Conservation (phyloP, 495 filamentous ascomycete species). For the Cryomyces antarcticus region DNA sequence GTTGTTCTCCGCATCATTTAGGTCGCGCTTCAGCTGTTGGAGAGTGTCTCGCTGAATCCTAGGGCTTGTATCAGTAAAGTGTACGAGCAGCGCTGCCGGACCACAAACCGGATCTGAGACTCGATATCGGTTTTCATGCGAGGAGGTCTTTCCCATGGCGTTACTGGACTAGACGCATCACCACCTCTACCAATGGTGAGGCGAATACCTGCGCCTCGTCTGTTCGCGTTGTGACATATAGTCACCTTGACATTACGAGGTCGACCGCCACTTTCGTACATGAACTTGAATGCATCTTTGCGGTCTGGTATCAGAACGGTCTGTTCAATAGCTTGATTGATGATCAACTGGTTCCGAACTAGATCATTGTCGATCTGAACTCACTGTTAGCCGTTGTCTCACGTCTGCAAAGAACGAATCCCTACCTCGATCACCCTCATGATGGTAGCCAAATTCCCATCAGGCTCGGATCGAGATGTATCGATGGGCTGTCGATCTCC, state of each 20-base stretch:
- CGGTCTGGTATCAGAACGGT: constrained; percentile 52
- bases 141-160: constrained; percentile 26
- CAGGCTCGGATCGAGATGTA: constrained; percentile 49
- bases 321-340: constrained; percentile 68
- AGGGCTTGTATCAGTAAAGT: constrained; percentile 10
- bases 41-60: constrained; percentile 24
- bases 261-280: constrained; percentile 33
- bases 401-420: not conserved
- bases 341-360: constrained; percentile 63
- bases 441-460: constrained; percentile 48
- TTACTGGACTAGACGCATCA: constrained; percentile 32
- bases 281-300: constrained; percentile 41
- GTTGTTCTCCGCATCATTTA: constrained; percentile 13
- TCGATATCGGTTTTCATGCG: constrained; percentile 68
- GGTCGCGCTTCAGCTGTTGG: constrained; percentile 3
- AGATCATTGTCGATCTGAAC: constrained; percentile 52
- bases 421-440: constrained; percentile 45
- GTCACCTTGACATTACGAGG: constrained; percentile 55
- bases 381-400: constrained; percentile 5
- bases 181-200: constrained; percentile 19
- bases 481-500: constrained; percentile 36
- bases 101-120: constrained; percentile 35
- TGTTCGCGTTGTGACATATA: constrained; percentile 37
- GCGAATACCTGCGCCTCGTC: constrained; percentile 35
- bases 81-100: not conserved